Evolutionary conservation across 352 stramenopile species (phyloP), one percentile per base, ranked within the genome.

Genomic region (Phytophthora chlamydospora): DNA sequence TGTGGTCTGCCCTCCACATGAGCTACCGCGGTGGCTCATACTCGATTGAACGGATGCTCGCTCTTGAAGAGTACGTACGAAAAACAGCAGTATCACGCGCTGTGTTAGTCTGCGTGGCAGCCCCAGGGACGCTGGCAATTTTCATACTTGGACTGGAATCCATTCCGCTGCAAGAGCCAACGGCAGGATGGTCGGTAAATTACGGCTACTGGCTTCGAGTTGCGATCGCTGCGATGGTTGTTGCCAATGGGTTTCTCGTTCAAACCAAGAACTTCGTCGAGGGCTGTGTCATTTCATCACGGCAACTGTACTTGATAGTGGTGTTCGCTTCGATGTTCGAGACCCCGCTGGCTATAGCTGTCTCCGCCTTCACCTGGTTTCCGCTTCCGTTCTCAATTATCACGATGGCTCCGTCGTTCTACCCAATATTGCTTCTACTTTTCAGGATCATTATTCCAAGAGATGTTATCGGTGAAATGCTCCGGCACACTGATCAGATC

Each of bases 31-130:
- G 62, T 7, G 65, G 60, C 0, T 58, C 66, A 31, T 80, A 75
- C 52, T 75, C 67, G 19, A 42, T 80, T 27, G 68, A 80, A 46
- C 56, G 68, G 6, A 33, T 73, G 8, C 44, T 75, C 32, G 66
- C 60, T 2, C 29, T 77, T 14, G 60, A 73, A 6, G 45, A 69
- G 11, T 80, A 76, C 38, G 63, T 46, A 12, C 34, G 39, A 27
- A 68, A 35, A 3, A 51, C 60, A 14, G 68, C 52, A 6, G 24
- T 65, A 2, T 10, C 46, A 1, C 63, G 49, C 12, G 39, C 47
- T 7, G 7, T 70, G 9, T 38, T 70, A 8, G 60, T 73, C 6
- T 77, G 51, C 6, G n/a, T 71, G 3, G 10, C 44, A 24, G 65
- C 45, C 14, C 69, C 72, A 10, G 12, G 73, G 4, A 57, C 72